Evolutionary conservation across 306 rosid species (phyloP), one percentile per base, ranked within the genome.

Genomic region (Fagus sylvatica): DNA sequence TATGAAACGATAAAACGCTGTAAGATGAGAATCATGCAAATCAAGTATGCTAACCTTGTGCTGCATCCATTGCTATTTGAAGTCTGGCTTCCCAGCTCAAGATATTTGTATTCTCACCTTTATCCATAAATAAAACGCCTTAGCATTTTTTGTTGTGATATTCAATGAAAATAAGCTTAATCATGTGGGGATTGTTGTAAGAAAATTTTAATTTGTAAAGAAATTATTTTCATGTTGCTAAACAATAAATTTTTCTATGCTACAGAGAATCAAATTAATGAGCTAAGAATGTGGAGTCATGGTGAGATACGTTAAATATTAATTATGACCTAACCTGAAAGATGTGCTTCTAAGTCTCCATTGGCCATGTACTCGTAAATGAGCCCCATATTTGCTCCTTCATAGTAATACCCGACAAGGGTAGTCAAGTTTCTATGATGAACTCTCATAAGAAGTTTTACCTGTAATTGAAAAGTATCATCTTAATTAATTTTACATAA

Each of bases 71-170:
- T 49, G 84, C 86, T 85, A 85, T 88, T 75, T 56, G 32, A 56
- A 88, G 84, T 79, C 91, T 85, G 0, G 74, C 79, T 76, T 73
- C 85, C 91, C 91, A 88, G 17, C 61, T 81, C 71, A 85, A 81
- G 76, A 79, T 76, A 22, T 53, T 78, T 59, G 54, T 61, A 1
- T 1, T 56, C 54, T 64, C 62, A 46, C 13, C 30, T 75, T 46
- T 73, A 22, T 78, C 79, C 76, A 46, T 51, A 28, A 15, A 15
- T 12, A 32, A 34, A 61, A 61, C 1, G 68, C 6, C 5, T 7
- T 3, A 34, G 0, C 16, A 7, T 34, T 41, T 15, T 36, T 8
- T 4, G 30, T 32, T 60, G 49, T 43, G 10, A 43, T 12, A 10
- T 43, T 43, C 10, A n/a, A n/a, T n/a, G n/a, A n/a, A n/a, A n/a